A percentile compares a stretch with the other conserved stretches of the same genome.
These are phyloP conservation scores for Stephania yunnanensis DNA, from an alignment of 164 flowering plant species.

Conservation along the genomic window DNA sequence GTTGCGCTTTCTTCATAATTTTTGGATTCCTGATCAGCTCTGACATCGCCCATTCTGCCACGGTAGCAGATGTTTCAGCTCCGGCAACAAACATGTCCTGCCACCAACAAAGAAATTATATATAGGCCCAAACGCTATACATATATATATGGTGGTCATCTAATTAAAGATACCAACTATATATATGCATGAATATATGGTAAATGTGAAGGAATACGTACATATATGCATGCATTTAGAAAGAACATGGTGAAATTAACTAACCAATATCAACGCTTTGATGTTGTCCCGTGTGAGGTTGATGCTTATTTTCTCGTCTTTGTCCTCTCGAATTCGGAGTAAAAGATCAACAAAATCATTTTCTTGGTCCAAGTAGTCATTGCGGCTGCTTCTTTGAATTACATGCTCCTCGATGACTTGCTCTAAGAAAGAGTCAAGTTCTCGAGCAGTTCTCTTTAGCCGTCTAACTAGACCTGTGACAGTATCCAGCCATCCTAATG, in stretches of 20 bases:
- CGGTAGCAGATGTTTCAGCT: constrained; percentile 13
- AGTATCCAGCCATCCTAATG: neutral
- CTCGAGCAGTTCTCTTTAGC: constrained; percentile 3
- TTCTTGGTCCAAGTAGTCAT: neutral
- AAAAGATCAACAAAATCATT: neutral
- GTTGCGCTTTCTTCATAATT: constrained; percentile 17
- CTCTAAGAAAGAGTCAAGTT: neutral
- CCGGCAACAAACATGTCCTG: constrained; percentile 23
- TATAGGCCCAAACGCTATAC: no score
- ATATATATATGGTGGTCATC: no score
- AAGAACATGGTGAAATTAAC: neutral
- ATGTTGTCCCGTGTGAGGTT: neutral
- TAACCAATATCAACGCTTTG: constrained; percentile 1
- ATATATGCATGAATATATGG: no score
- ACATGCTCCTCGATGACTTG: neutral
- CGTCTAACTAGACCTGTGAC: constrained; percentile 2
- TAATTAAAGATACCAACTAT: no score
- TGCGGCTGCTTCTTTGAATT: neutral
- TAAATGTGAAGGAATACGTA: no score
- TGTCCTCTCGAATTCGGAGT: neutral
- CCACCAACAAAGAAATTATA: no score
- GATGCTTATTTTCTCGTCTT: neutral
- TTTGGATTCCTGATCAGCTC: constrained; percentile 21
- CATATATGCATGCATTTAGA: no score
- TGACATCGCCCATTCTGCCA: constrained; percentile 17